These are phyloP conservation scores for Trichomonas gallinae DNA, from an alignment of 208 protist genomes.

Conservation along the genomic window DNA sequence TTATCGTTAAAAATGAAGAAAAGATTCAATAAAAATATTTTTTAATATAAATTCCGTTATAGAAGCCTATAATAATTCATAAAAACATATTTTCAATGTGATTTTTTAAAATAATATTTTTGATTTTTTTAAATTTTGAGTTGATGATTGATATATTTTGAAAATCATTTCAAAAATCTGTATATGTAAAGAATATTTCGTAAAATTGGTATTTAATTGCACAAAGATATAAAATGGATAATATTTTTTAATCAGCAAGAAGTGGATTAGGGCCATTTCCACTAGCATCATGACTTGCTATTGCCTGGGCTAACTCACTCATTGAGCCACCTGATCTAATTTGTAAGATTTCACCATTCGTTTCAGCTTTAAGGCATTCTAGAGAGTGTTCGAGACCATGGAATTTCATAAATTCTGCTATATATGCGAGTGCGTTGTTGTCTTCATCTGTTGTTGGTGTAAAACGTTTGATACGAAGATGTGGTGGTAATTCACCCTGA, in stretches of 20 bases:
- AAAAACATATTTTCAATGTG: too few species aligned
- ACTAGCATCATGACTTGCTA: background rate
- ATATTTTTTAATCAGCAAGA: background rate
- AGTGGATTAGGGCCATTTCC: background rate
- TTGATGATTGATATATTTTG: too few species aligned
- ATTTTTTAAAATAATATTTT: too few species aligned
- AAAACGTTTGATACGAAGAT: background rate
- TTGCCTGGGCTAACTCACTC: background rate
- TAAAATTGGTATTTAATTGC: too few species aligned
- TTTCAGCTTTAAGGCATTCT: background rate
- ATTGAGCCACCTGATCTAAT: background rate
- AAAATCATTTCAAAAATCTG: too few species aligned
- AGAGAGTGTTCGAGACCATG: background rate
- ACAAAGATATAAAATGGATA: too few species aligned
- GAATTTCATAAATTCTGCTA: slow-evolving; percentile 10
- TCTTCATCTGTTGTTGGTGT: background rate
- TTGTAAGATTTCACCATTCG: background rate
- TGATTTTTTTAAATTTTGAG: too few species aligned
- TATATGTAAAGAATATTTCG: too few species aligned
- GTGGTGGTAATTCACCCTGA: slow-evolving; percentile 8
- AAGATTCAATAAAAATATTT: too few species aligned
- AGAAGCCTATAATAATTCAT: too few species aligned
- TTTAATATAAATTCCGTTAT: too few species aligned
- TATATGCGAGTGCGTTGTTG: background rate
- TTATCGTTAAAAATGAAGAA: too few species aligned